Percentiles rank a stretch among this genome's conserved stretches.
Conservation (phyloP, 108 stramenopile species). For the Schizochytrium sp. region DNA sequence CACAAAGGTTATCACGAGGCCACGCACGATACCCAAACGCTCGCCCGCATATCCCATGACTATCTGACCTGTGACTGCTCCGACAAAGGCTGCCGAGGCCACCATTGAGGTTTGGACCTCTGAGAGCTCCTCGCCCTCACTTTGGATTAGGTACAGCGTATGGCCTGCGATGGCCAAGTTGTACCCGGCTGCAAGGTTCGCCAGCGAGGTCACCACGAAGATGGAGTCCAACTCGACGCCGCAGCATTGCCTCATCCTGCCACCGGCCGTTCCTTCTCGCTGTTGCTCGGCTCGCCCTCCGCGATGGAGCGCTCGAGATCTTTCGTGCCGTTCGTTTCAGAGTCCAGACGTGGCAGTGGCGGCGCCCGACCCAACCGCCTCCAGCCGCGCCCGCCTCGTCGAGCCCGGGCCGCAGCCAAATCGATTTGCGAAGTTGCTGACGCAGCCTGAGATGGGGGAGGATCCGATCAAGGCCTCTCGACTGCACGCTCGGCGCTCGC, state of each 20-base stretch:
- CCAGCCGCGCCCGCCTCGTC: too few species aligned
- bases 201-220: neutral
- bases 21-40: neutral
- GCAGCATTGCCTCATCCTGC: too few species aligned
- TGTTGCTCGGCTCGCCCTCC: too few species aligned
- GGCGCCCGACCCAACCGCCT: too few species aligned
- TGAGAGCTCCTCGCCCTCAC: neutral
- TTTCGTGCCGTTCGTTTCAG: too few species aligned
- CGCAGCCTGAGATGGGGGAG: too few species aligned
- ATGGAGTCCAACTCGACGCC: neutral
- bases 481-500: neutral
- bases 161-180: slow-evolving; percentile 9
- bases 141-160: neutral
- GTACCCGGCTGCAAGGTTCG: slow-evolving; percentile 1
- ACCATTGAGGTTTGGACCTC: neutral
- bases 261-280: too few species aligned
- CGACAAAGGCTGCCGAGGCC: neutral
- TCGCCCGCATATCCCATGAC: slow-evolving; percentile 8
- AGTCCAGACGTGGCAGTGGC: too few species aligned
- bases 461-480: too few species aligned
- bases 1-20: neutral
- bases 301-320: too few species aligned
- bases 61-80: slow-evolving; percentile 12
- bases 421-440: neutral
- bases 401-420: neutral